Conservation (phyloP, 2,329 filamentous ascomycete genomes). For the Dryadomyces quercivorus region DNA sequence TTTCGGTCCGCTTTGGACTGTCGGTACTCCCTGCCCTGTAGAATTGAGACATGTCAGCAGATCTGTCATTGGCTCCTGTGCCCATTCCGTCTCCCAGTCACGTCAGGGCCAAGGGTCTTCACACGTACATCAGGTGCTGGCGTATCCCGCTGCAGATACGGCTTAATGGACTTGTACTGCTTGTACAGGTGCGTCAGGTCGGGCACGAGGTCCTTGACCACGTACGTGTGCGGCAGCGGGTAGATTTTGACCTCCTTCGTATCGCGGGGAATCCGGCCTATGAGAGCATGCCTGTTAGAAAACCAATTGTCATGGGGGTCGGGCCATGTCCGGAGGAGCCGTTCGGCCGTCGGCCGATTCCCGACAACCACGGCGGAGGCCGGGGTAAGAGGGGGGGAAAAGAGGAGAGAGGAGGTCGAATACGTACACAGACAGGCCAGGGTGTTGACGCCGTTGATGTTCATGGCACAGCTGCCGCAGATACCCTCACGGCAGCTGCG, state of each 20-base stretch:
- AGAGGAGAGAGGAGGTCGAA: too few species aligned
- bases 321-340: not conserved
- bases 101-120: not conserved
- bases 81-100: not conserved
- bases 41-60: too few species aligned
- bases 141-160: conserved; percentile 86
- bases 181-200: conserved; percentile 99
- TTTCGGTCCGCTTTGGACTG: conserved; percentile 85
- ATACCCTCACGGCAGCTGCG: conserved; percentile 96
- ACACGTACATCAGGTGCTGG: conserved; percentile 66
- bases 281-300: conserved; percentile 5
- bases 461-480: conserved; percentile 98
- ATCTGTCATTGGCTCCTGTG: too few species aligned
- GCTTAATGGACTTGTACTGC: conserved; percentile 99
- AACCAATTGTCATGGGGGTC: not conserved
- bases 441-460: conserved; percentile 98
- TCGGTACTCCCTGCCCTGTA: conserved; percentile 77
- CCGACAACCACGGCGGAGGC: not conserved
- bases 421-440: conserved; percentile 89
- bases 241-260: conserved; percentile 86
- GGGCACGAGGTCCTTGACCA: conserved; percentile 97
- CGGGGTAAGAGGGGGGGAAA: not conserved
- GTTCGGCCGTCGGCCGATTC: not conserved
- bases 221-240: conserved; percentile 94
- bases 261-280: conserved; percentile 88